phyloP scores from a whole-genome alignment of 805 yeast genomes.

The Nakazawaea molendinolei region DNA sequence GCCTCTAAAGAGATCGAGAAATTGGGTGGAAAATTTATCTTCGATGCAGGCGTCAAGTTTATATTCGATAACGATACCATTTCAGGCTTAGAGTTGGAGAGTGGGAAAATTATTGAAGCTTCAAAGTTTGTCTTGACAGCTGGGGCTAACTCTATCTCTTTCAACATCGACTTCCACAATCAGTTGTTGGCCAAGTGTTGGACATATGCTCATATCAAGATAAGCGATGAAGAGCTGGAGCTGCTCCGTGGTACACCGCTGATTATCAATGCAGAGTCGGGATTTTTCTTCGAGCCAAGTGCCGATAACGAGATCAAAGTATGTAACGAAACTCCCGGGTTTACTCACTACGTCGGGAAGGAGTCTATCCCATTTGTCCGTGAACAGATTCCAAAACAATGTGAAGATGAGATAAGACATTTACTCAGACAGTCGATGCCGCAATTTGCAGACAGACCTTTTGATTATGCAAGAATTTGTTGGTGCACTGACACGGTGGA shows the following conservation, averaged over 20 bases:
- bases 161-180: constrained; percentile 23
- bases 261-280: constrained; percentile 24
- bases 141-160: constrained; percentile 22
- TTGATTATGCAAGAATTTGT: constrained; percentile 31
- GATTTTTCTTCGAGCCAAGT: constrained; percentile 32
- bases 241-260: constrained; percentile 24
- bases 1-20: constrained; percentile 19
- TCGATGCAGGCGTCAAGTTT: constrained; percentile 16
- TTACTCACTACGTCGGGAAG: constrained; percentile 17
- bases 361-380: constrained; percentile 10
- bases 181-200: constrained; percentile 29
- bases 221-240: constrained; percentile 23
- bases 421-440: constrained; percentile 16
- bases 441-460: constrained; percentile 13
- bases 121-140: constrained; percentile 21
- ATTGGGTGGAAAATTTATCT: constrained; percentile 26
- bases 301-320: constrained; percentile 23
- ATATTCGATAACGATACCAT: constrained; percentile 8
- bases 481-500: constrained; percentile 32
- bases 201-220: constrained; percentile 28
- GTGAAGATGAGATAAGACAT: constrained; percentile 14
- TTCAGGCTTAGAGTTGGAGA: constrained; percentile 11
- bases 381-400: constrained; percentile 15
- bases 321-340: constrained; percentile 30
- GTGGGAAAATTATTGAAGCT: constrained; percentile 11